These are phyloP conservation scores for Amphirosellinia nigrospora DNA, from an alignment of 495 filamentous ascomycete genomes.

Conservation along the genomic window DNA sequence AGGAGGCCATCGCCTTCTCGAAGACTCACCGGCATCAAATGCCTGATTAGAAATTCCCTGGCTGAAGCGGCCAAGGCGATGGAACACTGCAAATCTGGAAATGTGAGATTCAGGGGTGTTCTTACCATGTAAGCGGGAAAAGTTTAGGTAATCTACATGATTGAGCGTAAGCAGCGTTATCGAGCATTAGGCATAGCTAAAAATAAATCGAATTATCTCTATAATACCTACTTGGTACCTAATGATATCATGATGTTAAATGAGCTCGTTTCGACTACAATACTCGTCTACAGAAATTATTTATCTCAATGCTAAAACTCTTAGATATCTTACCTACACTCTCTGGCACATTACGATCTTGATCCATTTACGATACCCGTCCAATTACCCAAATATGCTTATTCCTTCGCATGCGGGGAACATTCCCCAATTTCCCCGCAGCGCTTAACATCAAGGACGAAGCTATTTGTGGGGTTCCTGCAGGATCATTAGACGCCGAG, in stretches of 20 bases:
- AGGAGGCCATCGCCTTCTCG: slow-evolving; percentile 70
- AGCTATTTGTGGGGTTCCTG: background rate
- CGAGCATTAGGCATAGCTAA: background rate
- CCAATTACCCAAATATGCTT: background rate
- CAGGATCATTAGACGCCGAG: slow-evolving; percentile 2
- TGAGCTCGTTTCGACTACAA: background rate
- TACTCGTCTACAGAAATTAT: background rate
- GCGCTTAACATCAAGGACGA: background rate
- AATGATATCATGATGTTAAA: background rate
- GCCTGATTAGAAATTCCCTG: slow-evolving; percentile 68
- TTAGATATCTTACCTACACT: background rate
- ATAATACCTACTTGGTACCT: background rate
- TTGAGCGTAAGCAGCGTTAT: background rate
- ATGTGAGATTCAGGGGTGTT: slow-evolving; percentile 58
- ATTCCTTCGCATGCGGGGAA: background rate
- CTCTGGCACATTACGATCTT: background rate
- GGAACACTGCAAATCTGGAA: slow-evolving; percentile 52
- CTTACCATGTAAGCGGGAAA: slow-evolving; percentile 53
- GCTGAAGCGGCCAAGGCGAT: slow-evolving; percentile 61
- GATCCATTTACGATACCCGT: background rate
- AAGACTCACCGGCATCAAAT: slow-evolving; percentile 61
- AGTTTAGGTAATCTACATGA: background rate
- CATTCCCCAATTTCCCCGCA: slow-evolving; percentile 14
- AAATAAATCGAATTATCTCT: background rate
- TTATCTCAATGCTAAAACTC: background rate